phyloP scores from a whole-genome alignment of 2,329 filamentous ascomycete species.

The Helotiales sp. region DNA sequence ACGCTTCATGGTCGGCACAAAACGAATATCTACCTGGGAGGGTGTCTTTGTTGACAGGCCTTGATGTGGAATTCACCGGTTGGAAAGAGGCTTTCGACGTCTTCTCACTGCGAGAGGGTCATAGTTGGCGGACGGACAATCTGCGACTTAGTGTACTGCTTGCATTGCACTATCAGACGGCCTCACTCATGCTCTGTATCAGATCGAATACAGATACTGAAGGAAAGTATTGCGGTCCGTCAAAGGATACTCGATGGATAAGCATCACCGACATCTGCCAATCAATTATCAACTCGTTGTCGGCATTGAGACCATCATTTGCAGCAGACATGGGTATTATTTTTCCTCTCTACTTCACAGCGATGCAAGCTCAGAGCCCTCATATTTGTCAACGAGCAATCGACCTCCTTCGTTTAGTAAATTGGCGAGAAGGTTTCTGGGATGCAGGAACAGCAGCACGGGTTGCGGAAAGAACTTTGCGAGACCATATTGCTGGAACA shows the following conservation, averaged over 20 bases:
- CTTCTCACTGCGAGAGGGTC: neutral
- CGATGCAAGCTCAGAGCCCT: constrained; percentile 11
- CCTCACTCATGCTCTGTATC: constrained; percentile 12
- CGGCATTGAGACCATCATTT: neutral
- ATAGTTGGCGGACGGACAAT: constrained; percentile 4
- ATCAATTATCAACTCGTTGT: constrained; percentile 2
- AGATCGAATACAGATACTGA: constrained; percentile 7
- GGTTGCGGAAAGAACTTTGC: constrained; percentile 16
- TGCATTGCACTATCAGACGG: constrained; percentile 7
- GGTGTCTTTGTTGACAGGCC: neutral
- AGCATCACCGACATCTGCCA: constrained; percentile 11
- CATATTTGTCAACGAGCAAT: constrained; percentile 17
- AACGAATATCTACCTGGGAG: neutral
- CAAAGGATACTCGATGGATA: neutral
- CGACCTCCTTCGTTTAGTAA: constrained; percentile 11
- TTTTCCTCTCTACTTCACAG: constrained; percentile 19
- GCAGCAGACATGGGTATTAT: constrained; percentile 21
- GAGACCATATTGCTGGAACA: neutral
- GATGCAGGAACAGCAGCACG: constrained; percentile 8
- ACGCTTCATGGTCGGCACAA: neutral
- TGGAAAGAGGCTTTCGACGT: constrained; percentile 12
- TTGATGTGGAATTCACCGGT: neutral
- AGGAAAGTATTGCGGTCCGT: neutral
- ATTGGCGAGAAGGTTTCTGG: constrained; percentile 22
- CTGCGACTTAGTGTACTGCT: constrained; percentile 8